phyloP scores from a whole-genome alignment of 768 basidiomycete genomes.

The Lactarius evosmus region DNA sequence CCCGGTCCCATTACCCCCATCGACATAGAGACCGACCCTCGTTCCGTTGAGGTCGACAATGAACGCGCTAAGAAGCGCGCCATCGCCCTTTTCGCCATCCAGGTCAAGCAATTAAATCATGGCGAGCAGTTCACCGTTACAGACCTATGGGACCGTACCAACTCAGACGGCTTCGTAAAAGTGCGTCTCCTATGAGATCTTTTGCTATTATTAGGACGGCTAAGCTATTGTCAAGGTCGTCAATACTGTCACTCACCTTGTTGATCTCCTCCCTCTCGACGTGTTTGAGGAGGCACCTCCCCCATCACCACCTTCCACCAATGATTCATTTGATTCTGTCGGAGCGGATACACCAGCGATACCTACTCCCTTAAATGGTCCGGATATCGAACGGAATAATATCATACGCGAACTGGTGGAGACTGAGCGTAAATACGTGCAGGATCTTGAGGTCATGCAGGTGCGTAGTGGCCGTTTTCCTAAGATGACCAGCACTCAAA shows the following conservation, averaged over 20 bases:
- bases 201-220: constrained; percentile 1
- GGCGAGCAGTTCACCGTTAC: constrained; percentile 87
- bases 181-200: constrained; percentile 42
- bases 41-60: constrained; percentile 61
- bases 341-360: constrained; percentile 41
- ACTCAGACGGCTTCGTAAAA: constrained; percentile 94
- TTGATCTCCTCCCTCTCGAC: constrained; percentile 67
- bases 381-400: constrained; percentile 67
- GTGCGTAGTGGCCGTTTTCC: constrained; percentile 42
- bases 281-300: constrained; percentile 62
- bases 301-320: constrained; percentile 52
- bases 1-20: constrained; percentile 45
- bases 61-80: constrained; percentile 88
- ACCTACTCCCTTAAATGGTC: constrained; percentile 49
- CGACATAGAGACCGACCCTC: constrained; percentile 61
- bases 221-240: constrained; percentile 58
- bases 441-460: constrained; percentile 95
- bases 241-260: constrained; percentile 81
- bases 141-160: constrained; percentile 86
- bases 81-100: constrained; percentile 89
- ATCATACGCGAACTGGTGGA: constrained; percentile 87
- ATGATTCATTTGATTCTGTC: constrained; percentile 60
- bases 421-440: constrained; percentile 95
- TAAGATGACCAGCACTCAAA: not conserved
- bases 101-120: constrained; percentile 66